Evolutionary conservation across 176 grass and related monocot species (phyloP).

Genomic region (Pontederia crassipes): DNA sequence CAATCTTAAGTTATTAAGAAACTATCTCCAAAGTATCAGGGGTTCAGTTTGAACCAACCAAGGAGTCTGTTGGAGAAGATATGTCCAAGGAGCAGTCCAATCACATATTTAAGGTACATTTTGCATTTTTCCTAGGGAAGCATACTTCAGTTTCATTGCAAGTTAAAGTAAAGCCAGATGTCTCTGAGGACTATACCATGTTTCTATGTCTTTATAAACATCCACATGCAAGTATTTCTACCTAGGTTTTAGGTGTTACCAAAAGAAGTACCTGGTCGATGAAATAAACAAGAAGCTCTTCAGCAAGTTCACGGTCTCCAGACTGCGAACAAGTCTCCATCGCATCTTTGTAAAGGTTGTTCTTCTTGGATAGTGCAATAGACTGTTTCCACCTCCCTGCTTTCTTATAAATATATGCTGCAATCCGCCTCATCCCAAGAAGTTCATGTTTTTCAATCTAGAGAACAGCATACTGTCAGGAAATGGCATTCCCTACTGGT

Average conservation of each 20-base stretch:
- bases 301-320: slow-evolving; percentile 72
- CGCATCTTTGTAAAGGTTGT: slow-evolving; percentile 92
- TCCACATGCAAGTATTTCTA: not conserved
- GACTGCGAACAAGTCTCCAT: slow-evolving; percentile 99
- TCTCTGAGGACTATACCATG: no score
- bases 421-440: slow-evolving; percentile 94
- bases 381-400: slow-evolving; percentile 93
- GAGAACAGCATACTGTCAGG: not conserved
- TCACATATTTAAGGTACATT: no score
- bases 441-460: slow-evolving; percentile 97
- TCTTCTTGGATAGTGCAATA: slow-evolving; percentile 83
- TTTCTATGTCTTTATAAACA: no score
- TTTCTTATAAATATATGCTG: slow-evolving; percentile 98
- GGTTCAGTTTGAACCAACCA: no score
- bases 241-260: slow-evolving; percentile 6
- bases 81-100: no score
- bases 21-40: no score
- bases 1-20: no score
- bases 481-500: no score
- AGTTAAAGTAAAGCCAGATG: no score
- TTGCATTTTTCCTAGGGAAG: no score
- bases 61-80: no score
- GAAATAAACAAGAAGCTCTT: slow-evolving; percentile 92
- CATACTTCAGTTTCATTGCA: no score
- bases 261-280: slow-evolving; percentile 65